Percentiles rank a stretch among this genome's conserved stretches.
Conservation (phyloP, 2,329 filamentous ascomycete species). For the Aureobasidium sp. region DNA sequence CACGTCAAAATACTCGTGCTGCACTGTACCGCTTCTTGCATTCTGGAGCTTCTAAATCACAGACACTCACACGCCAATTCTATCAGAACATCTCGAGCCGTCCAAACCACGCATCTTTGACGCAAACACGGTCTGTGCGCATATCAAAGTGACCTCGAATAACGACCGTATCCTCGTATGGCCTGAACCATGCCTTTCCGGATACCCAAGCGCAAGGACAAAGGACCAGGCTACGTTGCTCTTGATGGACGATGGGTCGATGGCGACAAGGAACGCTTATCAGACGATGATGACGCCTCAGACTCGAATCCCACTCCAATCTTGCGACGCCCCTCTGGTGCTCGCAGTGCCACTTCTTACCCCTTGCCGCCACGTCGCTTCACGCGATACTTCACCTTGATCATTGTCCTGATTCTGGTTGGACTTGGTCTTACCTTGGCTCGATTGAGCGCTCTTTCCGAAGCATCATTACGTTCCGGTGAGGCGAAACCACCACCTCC, state of each 20-base stretch:
- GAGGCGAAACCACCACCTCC: constrained; percentile 46
- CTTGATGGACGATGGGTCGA: constrained; percentile 12
- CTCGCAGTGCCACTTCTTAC: constrained; percentile 23
- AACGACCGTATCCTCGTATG: not conserved
- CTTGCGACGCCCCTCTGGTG: constrained; percentile 18
- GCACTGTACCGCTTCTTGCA: not conserved
- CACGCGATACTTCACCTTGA: constrained; percentile 68
- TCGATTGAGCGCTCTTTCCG: constrained; percentile 30
- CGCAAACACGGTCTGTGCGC: not conserved
- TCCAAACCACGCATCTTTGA: not conserved
- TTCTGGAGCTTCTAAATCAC: not conserved
- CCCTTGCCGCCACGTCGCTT: constrained; percentile 47
- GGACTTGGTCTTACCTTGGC: constrained; percentile 71
- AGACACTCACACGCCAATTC: not conserved
- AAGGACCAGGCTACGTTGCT: constrained; percentile 7
- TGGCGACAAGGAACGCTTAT: constrained; percentile 9
- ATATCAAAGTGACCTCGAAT: not conserved
- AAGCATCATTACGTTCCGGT: constrained; percentile 48
- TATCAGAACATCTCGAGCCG: not conserved
- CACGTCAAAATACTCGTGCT: not conserved
- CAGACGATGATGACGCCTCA: constrained; percentile 13
- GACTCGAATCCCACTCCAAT: constrained; percentile 21
- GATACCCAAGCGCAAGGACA: constrained; percentile 7
- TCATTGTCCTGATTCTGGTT: constrained; percentile 58
- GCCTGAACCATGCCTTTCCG: constrained; percentile 8